These are phyloP conservation scores for Paracoccidioides lutzii DNA, from an alignment of 2,329 filamentous ascomycete species.

Conservation along the genomic window DNA sequence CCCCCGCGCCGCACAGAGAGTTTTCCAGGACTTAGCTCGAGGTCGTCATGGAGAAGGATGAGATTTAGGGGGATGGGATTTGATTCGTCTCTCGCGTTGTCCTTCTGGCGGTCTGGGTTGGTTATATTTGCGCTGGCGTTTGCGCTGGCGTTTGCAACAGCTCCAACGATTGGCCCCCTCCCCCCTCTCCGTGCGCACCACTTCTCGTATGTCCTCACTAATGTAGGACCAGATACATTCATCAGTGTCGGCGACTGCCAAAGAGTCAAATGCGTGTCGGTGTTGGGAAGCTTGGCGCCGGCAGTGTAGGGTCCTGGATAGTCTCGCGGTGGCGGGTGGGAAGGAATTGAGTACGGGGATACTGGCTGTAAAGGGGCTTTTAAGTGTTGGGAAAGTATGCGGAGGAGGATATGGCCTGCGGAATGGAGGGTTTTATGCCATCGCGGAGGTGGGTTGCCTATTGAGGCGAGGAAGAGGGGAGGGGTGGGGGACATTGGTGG, in stretches of 20 bases:
- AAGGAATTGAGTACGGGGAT: conserved; percentile 35
- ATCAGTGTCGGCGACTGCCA: conserved; percentile 67
- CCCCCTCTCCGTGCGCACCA: conserved; percentile 14
- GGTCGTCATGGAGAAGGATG: conserved; percentile 77
- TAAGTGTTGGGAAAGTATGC: conserved; percentile 43
- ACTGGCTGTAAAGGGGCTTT: conserved; percentile 15
- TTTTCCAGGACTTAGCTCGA: conserved; percentile 59
- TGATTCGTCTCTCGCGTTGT: conserved; percentile 17
- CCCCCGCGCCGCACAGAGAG: conserved; percentile 53
- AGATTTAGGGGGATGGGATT: conserved; percentile 34
- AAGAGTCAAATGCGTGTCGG: conserved; percentile 46
- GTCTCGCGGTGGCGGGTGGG: conserved; percentile 33
- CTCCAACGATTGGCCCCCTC: background rate
- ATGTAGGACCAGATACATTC: conserved; percentile 68
- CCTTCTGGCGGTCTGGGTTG: conserved; percentile 3
- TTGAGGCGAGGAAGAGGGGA: conserved; percentile 62
- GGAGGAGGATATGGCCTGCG: conserved; percentile 68
- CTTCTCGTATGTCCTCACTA: conserved; percentile 51
- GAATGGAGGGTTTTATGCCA: conserved; percentile 74
- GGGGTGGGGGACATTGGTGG: conserved; percentile 19
- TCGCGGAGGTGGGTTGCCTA: conserved; percentile 64
- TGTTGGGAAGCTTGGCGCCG: conserved; percentile 30
- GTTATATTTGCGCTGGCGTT: conserved; percentile 1
- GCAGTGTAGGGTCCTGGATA: conserved; percentile 40
- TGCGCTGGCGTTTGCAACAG: background rate